Evolutionary conservation across 495 filamentous ascomycete species (phyloP).

Genomic region (Aspergillus avenaceus): DNA sequence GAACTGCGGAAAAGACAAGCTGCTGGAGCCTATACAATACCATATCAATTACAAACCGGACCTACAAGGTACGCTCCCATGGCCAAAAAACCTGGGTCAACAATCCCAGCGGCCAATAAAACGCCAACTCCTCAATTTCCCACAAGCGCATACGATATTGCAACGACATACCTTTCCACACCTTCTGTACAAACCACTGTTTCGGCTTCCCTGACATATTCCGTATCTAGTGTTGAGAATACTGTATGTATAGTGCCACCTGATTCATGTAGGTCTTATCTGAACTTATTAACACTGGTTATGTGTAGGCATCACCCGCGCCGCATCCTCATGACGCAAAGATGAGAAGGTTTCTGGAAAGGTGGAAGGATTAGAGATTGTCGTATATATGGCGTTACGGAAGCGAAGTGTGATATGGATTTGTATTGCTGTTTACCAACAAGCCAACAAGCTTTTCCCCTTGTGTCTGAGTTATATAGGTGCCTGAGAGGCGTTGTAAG

Average conservation of each 20-base stretch:
- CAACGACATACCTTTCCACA: constrained; percentile 50
- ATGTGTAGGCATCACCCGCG: constrained; percentile 33
- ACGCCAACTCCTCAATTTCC: constrained; percentile 54
- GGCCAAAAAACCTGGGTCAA: constrained; percentile 61
- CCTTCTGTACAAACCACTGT: constrained; percentile 58
- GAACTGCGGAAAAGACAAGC: constrained; percentile 31
- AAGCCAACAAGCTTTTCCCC: too few species aligned
- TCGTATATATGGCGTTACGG: background rate
- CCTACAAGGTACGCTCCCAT: constrained; percentile 67
- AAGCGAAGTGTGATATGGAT: background rate
- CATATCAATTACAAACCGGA: constrained; percentile 62
- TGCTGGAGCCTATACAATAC: constrained; percentile 41
- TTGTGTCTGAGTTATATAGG: background rate
- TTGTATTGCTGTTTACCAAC: background rate
- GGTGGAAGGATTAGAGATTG: constrained; percentile 25
- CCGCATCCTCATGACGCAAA: constrained; percentile 25
- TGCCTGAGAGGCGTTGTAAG: background rate
- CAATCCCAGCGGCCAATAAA: constrained; percentile 55
- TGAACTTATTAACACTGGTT: background rate
- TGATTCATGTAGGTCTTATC: background rate
- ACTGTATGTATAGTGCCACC: constrained; percentile 46
- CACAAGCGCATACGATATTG: constrained; percentile 57
- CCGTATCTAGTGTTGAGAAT: constrained; percentile 55
- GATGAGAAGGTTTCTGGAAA: constrained; percentile 32
- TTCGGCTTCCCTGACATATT: constrained; percentile 56